These are phyloP conservation scores for Cladosporium sp. DNA, from an alignment of 2,329 filamentous ascomycete species.

Conservation along the genomic window DNA sequence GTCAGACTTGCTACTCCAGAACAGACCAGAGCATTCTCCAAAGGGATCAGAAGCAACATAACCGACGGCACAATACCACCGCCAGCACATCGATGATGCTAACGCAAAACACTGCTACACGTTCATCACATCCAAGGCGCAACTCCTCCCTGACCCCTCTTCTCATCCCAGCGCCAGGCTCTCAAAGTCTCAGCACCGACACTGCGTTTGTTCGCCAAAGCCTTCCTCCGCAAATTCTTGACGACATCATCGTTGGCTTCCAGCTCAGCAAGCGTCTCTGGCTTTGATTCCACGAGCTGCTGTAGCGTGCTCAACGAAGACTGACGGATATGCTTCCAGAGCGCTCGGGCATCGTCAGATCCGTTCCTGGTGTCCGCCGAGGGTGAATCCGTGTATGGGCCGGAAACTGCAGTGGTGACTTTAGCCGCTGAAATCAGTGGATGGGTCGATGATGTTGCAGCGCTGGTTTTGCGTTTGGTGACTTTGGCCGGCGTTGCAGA, in stretches of 20 bases:
- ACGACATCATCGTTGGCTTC: slow-evolving; percentile 30
- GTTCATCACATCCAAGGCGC: slow-evolving; percentile 31
- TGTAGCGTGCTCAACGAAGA: slow-evolving; percentile 31
- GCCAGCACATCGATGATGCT: background rate
- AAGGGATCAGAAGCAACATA: background rate
- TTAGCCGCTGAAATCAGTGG: slow-evolving; percentile 1
- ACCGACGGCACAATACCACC: background rate
- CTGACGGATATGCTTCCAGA: slow-evolving; percentile 43
- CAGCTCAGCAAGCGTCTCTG: slow-evolving; percentile 27
- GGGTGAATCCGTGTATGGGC: background rate
- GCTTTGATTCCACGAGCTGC: slow-evolving; percentile 27
- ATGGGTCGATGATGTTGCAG: background rate
- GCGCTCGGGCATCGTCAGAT: slow-evolving; percentile 36
- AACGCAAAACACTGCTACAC: background rate
- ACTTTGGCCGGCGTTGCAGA: slow-evolving; percentile 19
- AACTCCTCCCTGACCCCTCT: slow-evolving; percentile 21
- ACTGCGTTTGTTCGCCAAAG: slow-evolving; percentile 42
- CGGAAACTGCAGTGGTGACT: background rate
- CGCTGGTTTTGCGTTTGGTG: slow-evolving; percentile 1
- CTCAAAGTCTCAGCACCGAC: slow-evolving; percentile 43
- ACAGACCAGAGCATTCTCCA: background rate
- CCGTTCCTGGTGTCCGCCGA: slow-evolving; percentile 9
- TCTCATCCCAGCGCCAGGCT: slow-evolving; percentile 37
- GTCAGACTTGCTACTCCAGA: background rate
- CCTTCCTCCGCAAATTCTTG: slow-evolving; percentile 34